phyloP scores from a whole-genome alignment of 1,284 basidiomycete genomes.

The Exsudoporus floridanus region DNA sequence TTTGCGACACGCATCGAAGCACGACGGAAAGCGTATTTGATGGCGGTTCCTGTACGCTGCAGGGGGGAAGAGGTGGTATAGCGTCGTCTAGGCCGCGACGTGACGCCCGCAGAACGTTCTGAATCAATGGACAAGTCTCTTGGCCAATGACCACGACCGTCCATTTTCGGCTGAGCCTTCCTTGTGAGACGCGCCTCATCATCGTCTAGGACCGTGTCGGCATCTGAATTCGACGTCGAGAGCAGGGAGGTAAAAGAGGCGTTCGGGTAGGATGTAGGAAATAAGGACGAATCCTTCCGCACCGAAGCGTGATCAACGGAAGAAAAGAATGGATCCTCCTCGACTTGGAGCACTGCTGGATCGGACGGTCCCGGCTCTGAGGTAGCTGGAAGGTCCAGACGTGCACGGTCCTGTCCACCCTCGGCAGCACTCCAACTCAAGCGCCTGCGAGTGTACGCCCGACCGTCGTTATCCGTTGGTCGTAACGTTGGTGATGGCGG shows the following conservation, averaged over 20 bases:
- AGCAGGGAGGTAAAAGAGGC: conserved; percentile 56
- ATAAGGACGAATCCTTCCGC: conserved; percentile 26
- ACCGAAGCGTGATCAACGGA: conserved; percentile 36
- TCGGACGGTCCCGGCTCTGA: conserved; percentile 20
- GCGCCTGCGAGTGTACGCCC: conserved; percentile 47
- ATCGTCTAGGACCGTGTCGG: conserved; percentile 50
- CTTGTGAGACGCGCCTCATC: conserved; percentile 55
- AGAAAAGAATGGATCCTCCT: conserved; percentile 50
- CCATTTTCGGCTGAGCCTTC: conserved; percentile 36
- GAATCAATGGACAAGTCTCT: conserved; percentile 37
- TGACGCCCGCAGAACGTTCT: conserved; percentile 39
- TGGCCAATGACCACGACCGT: conserved; percentile 28
- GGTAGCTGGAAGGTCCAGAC: conserved; percentile 30
- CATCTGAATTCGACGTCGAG: conserved; percentile 40
- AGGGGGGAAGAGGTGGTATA: conserved; percentile 53
- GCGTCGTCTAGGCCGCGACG: conserved; percentile 43
- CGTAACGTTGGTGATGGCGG: conserved; percentile 52
- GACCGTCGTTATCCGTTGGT: conserved; percentile 40
- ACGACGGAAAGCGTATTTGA: conserved; percentile 63
- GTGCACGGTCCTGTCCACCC: conserved; percentile 45
- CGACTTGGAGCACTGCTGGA: conserved; percentile 17
- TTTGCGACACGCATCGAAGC: conserved; percentile 84
- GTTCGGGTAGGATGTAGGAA: conserved; percentile 41
- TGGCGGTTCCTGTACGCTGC: conserved; percentile 54
- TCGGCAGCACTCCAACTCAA: conserved; percentile 56